Evolutionary conservation across 2,329 filamentous ascomycete genomes (phyloP), one percentile per base, ranked within the genome.

Genomic region (Verticillium klebahnii): DNA sequence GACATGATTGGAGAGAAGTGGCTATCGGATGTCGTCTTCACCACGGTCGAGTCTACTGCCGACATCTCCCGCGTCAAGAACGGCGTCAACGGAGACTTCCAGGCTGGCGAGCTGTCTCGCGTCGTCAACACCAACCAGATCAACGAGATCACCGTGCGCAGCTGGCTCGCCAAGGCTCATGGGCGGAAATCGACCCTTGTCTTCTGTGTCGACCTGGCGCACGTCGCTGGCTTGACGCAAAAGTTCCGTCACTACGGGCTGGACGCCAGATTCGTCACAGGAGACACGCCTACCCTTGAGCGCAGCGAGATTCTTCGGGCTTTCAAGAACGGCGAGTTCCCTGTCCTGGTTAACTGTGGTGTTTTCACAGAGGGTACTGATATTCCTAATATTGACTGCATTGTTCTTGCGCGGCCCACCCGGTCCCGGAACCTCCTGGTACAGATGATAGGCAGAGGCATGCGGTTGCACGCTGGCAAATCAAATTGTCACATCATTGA

Each of bases 341-440:
- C 92, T 0, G 92, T 99, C 1, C 82, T 99, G 15, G 78, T 99
- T 59, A 99, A 99, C 72, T 98, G 95, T 71, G 93, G 93, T 9
- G 91, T 99, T 50, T 98, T 97, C 70, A 98, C 94, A 0, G 95
- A 99, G 77, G 95, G 95, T 2, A 99, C 95, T 1, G 95, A 99
- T 70, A 97, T 99, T 36, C 95, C 96, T 6, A 97, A 96, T 72
- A 91, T 99, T 67, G 95, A 99, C 77, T 98, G 95, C 71, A 86
- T 99, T 29, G 72, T 99, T 9, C 82, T 99, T 9, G 93, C 90
- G 3, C 82, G 95, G 29, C 95, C 95, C 0, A 99, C 95, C 1
- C 88, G 89, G 67, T 98, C 95, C 17, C 87, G 91, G n/a, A 98
- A 97, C 68, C 79, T 99, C 2, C 85, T 99, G 1, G 87, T 98